A percentile compares a stretch with the other conserved stretches of the same genome.
Conservation (phyloP, 768 basidiomycete species). For the Clavaria fumosa region DNA sequence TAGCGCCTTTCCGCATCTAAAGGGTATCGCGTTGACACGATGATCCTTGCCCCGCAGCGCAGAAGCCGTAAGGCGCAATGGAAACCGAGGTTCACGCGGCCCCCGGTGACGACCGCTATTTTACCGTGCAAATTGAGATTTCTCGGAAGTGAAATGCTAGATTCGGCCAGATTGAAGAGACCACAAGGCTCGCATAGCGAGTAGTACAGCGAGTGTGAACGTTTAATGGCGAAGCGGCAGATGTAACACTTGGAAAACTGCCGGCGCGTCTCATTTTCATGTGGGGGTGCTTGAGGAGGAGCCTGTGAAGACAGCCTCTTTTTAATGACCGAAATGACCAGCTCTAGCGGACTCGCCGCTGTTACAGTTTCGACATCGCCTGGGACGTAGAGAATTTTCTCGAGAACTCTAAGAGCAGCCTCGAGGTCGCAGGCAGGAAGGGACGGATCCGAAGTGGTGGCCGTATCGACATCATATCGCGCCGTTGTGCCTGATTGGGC, state of each 20-base stretch:
- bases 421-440: too few relatives aligned
- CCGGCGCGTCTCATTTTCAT: too few relatives aligned
- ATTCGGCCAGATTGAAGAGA: conserved; percentile 18
- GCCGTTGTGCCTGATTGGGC: too few relatives aligned
- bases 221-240: conserved; percentile 12
- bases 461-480: too few relatives aligned
- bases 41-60: conserved; percentile 18
- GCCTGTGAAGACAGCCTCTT: too few relatives aligned
- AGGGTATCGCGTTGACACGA: conserved; percentile 20
- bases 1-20: conserved; percentile 19
- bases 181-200: conserved; percentile 13
- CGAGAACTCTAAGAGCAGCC: too few relatives aligned
- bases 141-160: conserved; percentile 15
- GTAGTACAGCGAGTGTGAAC: conserved; percentile 12
- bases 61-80: conserved; percentile 19
- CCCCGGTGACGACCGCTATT: conserved; percentile 21
- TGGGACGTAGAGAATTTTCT: too few relatives aligned
- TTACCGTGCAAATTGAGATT: conserved; percentile 15
- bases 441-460: too few relatives aligned
- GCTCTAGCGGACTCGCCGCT: too few relatives aligned
- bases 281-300: too few relatives aligned
- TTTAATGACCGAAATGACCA: too few relatives aligned
- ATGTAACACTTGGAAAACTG: conserved; percentile 18
- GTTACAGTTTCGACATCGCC: too few relatives aligned
- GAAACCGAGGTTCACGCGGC: conserved; percentile 21